Conservation (phyloP, 116 monocot species). For the Papilionanthe hybrid region DNA sequence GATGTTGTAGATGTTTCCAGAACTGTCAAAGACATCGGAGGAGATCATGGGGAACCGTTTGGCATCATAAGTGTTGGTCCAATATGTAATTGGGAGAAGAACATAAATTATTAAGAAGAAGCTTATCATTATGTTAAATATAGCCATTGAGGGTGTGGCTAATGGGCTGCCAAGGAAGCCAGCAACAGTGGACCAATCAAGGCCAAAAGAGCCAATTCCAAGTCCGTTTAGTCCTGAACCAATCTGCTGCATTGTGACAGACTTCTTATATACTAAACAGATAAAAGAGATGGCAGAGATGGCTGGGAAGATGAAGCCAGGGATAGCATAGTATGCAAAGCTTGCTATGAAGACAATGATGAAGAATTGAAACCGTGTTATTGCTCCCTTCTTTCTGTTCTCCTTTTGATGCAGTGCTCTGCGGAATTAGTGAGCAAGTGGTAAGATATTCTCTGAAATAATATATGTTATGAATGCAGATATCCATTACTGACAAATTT, state of each 20-base stretch:
- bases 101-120: constrained; percentile 7
- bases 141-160: too few species aligned
- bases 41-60: constrained; percentile 21
- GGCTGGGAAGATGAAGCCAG: constrained; percentile 23
- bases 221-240: too few species aligned
- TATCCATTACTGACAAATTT: background rate
- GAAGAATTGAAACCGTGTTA: constrained; percentile 28
- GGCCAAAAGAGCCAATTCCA: too few species aligned
- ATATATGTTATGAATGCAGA: background rate
- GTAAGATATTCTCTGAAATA: background rate
- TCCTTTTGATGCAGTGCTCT: constrained; percentile 28
- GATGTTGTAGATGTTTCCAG: constrained; percentile 11
- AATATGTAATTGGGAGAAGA: constrained; percentile 19
- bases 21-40: constrained; percentile 10
- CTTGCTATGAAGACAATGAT: constrained; percentile 6
- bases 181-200: too few species aligned
- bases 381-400: constrained; percentile 11
- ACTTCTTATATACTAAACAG: too few species aligned
- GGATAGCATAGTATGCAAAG: constrained; percentile 29
- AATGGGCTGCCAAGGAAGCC: too few species aligned
- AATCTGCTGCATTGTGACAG: too few species aligned
- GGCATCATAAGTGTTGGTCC: constrained; percentile 21
- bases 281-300: too few species aligned
- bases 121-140: too few species aligned
- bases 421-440: background rate